A percentile compares a stretch with the other conserved stretches of the same genome.
These are phyloP conservation scores for Pythium sukuiense DNA, from an alignment of 352 stramenopile genomes.

Conservation along the genomic window DNA sequence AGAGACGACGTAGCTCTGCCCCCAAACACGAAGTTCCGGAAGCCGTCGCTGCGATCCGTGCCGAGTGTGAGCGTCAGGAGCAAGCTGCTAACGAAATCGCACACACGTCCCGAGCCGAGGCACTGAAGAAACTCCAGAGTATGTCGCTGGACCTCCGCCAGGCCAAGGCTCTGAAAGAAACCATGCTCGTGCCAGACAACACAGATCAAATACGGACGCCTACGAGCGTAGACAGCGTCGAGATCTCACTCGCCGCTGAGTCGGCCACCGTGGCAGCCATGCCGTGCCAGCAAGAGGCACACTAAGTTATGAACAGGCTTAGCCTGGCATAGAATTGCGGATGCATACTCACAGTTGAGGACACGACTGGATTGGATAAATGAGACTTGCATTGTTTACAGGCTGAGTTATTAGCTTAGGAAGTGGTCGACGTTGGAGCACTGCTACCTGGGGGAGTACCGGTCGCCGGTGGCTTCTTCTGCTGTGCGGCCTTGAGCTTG, in stretches of 20 bases:
- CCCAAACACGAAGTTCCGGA: conserved; percentile 22
- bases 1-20: conserved; percentile 31
- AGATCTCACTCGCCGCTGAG: conserved; percentile 15
- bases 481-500: conserved; percentile 54
- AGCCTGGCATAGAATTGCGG: background rate
- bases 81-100: conserved; percentile 23
- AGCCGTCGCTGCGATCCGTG: conserved; percentile 19
- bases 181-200: background rate
- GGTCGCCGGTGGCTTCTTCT: conserved; percentile 16
- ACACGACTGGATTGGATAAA: conserved; percentile 1
- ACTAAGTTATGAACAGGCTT: conserved; percentile 6
- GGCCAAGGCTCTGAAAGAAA: conserved; percentile 6
- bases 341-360: background rate
- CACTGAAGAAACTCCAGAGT: conserved; percentile 39
- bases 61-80: conserved; percentile 30
- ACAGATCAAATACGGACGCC: background rate
- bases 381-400: conserved; percentile 2
- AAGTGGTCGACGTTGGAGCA: background rate
- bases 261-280: background rate
- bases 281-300: conserved; percentile 14
- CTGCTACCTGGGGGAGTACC: conserved; percentile 1
- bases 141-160: conserved; percentile 23
- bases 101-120: conserved; percentile 33
- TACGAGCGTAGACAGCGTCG: conserved; percentile 15
- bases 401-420: background rate